These are phyloP conservation scores for Priceomyces medius DNA, from an alignment of 805 yeast genomes.

Conservation along the genomic window DNA sequence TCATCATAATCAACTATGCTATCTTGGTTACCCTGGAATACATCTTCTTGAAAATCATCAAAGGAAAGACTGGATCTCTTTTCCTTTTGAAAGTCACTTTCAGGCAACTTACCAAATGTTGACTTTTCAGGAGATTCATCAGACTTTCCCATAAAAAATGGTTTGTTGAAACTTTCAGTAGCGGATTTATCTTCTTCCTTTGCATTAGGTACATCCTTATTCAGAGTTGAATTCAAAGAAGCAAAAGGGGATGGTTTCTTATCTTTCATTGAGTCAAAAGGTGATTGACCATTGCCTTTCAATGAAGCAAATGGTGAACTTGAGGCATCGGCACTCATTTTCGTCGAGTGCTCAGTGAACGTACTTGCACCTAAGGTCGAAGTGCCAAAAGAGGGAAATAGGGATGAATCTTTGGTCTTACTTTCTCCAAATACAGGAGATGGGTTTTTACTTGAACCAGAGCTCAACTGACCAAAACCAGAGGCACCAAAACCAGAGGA, in stretches of 20 bases:
- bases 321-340: not conserved
- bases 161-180: not conserved
- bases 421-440: conserved; percentile 5
- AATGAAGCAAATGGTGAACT: conserved; percentile 12
- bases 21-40: not conserved
- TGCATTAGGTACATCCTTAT: conserved; percentile 4
- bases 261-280: not conserved
- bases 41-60: not conserved
- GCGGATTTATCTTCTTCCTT: not conserved
- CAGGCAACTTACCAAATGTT: not conserved
- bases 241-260: not conserved
- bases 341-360: not conserved
- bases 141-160: not conserved
- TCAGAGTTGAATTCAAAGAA: not conserved
- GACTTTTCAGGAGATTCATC: not conserved
- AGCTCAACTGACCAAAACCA: not conserved
- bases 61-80: not conserved
- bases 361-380: not conserved
- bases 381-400: too few species aligned
- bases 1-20: not conserved
- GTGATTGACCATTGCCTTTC: not conserved
- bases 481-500: conserved; percentile 3
- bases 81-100: not conserved
- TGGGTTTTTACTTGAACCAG: conserved; percentile 3
- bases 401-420: too few species aligned